phyloP scores from a whole-genome alignment of 2,329 filamentous ascomycete genomes.

The Trichoderma hamatum region DNA sequence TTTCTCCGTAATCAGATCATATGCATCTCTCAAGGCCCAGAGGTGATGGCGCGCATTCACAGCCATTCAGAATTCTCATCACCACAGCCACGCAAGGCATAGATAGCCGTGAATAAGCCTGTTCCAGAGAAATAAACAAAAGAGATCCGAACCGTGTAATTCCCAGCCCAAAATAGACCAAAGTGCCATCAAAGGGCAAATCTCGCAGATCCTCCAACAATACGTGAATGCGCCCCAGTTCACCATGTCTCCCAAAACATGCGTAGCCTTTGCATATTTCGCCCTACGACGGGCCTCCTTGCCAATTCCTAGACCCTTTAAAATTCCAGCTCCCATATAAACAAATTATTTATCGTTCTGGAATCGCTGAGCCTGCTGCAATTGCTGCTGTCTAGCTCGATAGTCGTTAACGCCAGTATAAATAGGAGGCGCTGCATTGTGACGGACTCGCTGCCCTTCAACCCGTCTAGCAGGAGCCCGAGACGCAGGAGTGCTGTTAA shows the following conservation, averaged over 20 bases:
- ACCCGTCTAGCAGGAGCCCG: not conserved
- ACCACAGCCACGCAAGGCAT: not conserved
- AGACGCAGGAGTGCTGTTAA: not conserved
- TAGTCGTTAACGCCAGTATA: constrained; percentile 38
- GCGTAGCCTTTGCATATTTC: not conserved
- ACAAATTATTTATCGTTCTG: not conserved
- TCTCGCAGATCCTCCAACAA: not conserved
- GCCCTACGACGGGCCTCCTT: not conserved
- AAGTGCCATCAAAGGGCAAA: not conserved
- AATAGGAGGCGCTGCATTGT: not conserved
- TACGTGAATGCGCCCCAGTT: not conserved
- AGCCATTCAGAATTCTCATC: not conserved
- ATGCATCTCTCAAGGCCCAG: not conserved
- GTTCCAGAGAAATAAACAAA: not conserved
- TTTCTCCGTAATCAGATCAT: not conserved
- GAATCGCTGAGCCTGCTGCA: not conserved
- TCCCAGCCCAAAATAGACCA: not conserved
- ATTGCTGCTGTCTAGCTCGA: constrained; percentile 28
- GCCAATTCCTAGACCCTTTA: not conserved
- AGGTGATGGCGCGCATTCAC: not conserved
- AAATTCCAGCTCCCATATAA: not conserved
- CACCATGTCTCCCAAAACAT: not conserved
- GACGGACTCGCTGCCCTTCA: not conserved
- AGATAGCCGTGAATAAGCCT: not conserved
- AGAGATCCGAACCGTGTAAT: not conserved